Evolutionary conservation across 2,329 filamentous ascomycete genomes (phyloP).

Genomic region (Emergomyces orientalis): DNA sequence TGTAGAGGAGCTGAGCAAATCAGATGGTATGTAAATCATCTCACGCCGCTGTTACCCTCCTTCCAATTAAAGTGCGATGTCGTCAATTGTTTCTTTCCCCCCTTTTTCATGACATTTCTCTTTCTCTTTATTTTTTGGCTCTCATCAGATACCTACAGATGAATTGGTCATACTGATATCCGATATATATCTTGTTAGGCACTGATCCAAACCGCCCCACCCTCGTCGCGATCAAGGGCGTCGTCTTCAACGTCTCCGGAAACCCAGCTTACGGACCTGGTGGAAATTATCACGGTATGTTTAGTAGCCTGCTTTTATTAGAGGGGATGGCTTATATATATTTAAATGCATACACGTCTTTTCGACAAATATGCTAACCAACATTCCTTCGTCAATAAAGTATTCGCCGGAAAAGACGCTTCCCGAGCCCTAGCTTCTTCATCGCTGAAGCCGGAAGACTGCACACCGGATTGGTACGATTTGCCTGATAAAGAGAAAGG

Average conservation of each 20-base stretch:
- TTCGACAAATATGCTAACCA: not conserved
- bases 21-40: constrained; percentile 58
- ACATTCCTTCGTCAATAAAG: constrained; percentile 39
- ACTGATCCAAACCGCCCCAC: constrained; percentile 35
- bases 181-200: constrained; percentile 13
- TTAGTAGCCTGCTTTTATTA: not conserved
- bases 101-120: not conserved
- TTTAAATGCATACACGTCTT: not conserved
- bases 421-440: constrained; percentile 84
- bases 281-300: constrained; percentile 74
- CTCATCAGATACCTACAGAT: not conserved
- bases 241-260: constrained; percentile 85
- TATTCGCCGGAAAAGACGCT: constrained; percentile 91
- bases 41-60: not conserved
- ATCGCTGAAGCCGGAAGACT: constrained; percentile 78
- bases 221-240: constrained; percentile 65
- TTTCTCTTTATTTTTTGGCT: not conserved
- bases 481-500: constrained; percentile 76
- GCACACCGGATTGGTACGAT: constrained; percentile 70
- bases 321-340: not conserved
- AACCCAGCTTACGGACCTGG: constrained; percentile 78
- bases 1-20: constrained; percentile 67
- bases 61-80: not conserved
- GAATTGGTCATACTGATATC: not conserved
- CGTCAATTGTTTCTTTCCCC: not conserved